Evolutionary conservation across 1,284 basidiomycete genomes (phyloP).

Genomic region (Leccinum angustisporum): DNA sequence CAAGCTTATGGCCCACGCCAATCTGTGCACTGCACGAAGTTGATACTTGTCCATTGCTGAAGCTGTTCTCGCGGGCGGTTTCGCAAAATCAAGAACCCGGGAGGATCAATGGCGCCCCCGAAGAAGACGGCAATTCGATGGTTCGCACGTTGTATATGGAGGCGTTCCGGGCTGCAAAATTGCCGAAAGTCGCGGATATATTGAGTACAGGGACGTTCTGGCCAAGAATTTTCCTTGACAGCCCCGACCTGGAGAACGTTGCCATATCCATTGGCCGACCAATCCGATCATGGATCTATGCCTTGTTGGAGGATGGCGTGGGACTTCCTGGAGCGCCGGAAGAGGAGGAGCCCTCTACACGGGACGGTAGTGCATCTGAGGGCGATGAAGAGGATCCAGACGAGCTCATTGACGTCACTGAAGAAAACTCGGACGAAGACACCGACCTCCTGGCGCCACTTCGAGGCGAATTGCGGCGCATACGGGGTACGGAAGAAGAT

Average conservation of each 20-base stretch:
- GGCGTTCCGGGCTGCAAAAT: conserved; percentile 60
- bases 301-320: conserved; percentile 65
- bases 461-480: conserved; percentile 62
- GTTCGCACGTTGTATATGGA: conserved; percentile 46
- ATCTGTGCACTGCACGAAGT: conserved; percentile 60
- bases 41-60: conserved; percentile 52
- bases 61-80: conserved; percentile 51
- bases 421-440: conserved; percentile 40
- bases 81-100: conserved; percentile 24
- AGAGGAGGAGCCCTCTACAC: conserved; percentile 11
- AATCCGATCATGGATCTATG: conserved; percentile 66
- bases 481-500: conserved; percentile 39
- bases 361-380: conserved; percentile 16
- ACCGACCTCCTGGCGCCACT: conserved; percentile 62
- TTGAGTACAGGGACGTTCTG: conserved; percentile 64
- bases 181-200: conserved; percentile 60
- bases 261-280: conserved; percentile 58
- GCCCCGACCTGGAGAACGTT: conserved; percentile 69
- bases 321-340: conserved; percentile 47
- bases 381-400: conserved; percentile 40
- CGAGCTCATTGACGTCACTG: conserved; percentile 63
- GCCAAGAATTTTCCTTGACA: conserved; percentile 72
- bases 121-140: conserved; percentile 16
- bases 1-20: conserved; percentile 49
- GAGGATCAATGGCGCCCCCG: conserved; percentile 30